phyloP scores from a whole-genome alignment of 192 early-diverging fungal genomes.

The Backusella tuberculispora region DNA sequence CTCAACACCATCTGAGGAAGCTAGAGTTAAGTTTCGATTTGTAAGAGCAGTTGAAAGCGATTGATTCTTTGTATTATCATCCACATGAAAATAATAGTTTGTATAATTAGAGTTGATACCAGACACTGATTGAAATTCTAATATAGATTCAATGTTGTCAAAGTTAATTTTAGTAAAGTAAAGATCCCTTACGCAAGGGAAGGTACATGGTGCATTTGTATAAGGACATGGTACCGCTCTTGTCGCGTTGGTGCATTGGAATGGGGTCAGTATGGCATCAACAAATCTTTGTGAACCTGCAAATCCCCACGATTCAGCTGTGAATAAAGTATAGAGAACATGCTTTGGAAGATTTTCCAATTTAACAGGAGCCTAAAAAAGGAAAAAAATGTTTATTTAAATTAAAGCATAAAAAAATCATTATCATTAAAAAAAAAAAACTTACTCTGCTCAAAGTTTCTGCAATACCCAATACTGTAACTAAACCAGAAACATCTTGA shows the following conservation, averaged over 20 bases:
- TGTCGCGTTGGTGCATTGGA: constrained; percentile 56
- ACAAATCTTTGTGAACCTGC: constrained; percentile 86
- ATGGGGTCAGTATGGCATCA: constrained; percentile 61
- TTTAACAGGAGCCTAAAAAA: constrained; percentile 45
- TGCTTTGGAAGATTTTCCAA: constrained; percentile 60
- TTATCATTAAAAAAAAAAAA: background rate
- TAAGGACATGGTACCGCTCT: constrained; percentile 35
- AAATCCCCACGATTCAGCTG: constrained; percentile 74
- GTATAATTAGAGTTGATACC: constrained; percentile 28
- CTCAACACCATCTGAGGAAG: constrained; percentile 47
- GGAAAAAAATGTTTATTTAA: background rate
- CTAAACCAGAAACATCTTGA: constrained; percentile 59
- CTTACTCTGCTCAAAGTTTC: constrained; percentile 71
- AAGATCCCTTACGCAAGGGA: constrained; percentile 64
- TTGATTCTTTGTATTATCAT: constrained; percentile 31
- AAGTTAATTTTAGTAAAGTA: constrained; percentile 72
- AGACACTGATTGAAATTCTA: constrained; percentile 70
- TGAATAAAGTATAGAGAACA: constrained; percentile 77
- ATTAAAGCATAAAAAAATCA: background rate
- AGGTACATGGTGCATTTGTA: constrained; percentile 51
- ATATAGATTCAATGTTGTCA: constrained; percentile 66
- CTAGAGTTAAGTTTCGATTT: constrained; percentile 40
- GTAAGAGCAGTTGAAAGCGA: constrained; percentile 18
- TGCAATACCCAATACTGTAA: constrained; percentile 68
- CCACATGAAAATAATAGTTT: constrained; percentile 50